phyloP scores from a whole-genome alignment of 2,329 filamentous ascomycete species.

The Ceratocystis albifundus region DNA sequence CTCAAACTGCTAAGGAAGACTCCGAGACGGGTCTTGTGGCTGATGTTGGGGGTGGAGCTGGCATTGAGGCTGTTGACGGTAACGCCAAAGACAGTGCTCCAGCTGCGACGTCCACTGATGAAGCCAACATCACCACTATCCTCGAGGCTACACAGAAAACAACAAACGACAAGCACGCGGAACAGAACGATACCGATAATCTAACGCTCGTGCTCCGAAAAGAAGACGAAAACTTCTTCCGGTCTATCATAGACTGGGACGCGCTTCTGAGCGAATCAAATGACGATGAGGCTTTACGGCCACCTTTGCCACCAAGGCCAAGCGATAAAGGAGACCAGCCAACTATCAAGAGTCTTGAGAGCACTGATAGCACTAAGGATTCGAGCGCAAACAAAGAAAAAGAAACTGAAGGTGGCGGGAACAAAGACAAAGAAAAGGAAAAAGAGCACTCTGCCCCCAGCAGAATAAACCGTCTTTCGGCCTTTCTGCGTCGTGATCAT shows the following conservation, averaged over 20 bases:
- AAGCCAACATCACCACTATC: neutral
- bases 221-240: slow-evolving; percentile 49
- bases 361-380: slow-evolving; percentile 22
- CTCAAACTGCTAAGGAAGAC: neutral
- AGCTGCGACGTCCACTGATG: neutral
- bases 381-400: neutral
- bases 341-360: slow-evolving; percentile 29
- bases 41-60: neutral
- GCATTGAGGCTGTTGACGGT: slow-evolving; percentile 23
- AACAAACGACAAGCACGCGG: neutral
- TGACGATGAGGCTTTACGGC: slow-evolving; percentile 36
- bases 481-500: slow-evolving; percentile 32
- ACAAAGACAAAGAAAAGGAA: slow-evolving; percentile 25
- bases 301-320: slow-evolving; percentile 43
- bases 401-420: slow-evolving; percentile 30
- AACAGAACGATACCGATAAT: neutral
- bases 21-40: neutral
- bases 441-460: slow-evolving; percentile 6
- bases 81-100: slow-evolving; percentile 19
- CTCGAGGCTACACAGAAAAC: neutral
- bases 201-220: slow-evolving; percentile 36
- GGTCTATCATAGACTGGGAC: slow-evolving; percentile 37
- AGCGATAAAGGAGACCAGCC: neutral
- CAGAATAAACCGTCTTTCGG: slow-evolving; percentile 29
- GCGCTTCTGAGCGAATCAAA: slow-evolving; percentile 25